A percentile compares a stretch with the other conserved stretches of the same genome.
These are phyloP conservation scores for Kazachstania taianensis DNA, from an alignment of 805 yeast genomes.

Conservation along the genomic window DNA sequence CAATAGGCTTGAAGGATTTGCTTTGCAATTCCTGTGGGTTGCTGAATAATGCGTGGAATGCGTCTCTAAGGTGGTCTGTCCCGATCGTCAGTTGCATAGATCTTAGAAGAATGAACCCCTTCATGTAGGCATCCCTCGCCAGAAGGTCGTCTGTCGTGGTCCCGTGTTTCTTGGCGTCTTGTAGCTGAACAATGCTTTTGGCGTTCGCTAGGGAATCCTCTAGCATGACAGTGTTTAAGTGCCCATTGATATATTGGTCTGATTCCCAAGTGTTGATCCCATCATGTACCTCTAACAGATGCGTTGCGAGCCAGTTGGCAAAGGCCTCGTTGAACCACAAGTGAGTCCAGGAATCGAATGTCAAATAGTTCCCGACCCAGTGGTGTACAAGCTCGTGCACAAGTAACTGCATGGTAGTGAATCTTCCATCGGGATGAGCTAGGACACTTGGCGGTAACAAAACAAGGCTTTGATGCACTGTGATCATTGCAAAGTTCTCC, in stretches of 20 bases:
- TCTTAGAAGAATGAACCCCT: conserved; percentile 26
- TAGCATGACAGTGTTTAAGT: conserved; percentile 11
- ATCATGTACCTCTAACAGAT: conserved; percentile 26
- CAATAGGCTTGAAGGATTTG: conserved; percentile 17
- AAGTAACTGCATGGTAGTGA: conserved; percentile 43
- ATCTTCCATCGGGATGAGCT: conserved; percentile 17
- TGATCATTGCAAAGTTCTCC: conserved; percentile 69
- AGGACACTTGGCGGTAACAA: conserved; percentile 30
- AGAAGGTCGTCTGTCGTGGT: conserved; percentile 22
- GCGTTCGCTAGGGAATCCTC: conserved; percentile 10
- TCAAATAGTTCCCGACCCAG: conserved; percentile 63
- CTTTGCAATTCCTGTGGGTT: too few relatives aligned
- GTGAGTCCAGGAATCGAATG: conserved; percentile 58
- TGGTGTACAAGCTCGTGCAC: conserved; percentile 72
- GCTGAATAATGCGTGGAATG: conserved; percentile 12
- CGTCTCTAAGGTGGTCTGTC: conserved; percentile 12
- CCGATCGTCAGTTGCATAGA: conserved; percentile 21
- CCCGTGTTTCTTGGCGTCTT: conserved; percentile 5
- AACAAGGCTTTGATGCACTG: conserved; percentile 45
- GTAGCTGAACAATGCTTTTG: conserved; percentile 12
- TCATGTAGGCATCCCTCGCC: conserved; percentile 25
- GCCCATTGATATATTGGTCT: conserved; percentile 16
- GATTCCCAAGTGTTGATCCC: conserved; percentile 17
- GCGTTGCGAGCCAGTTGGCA: conserved; percentile 63
- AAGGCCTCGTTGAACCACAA: conserved; percentile 72